Evolutionary conservation across 768 basidiomycete genomes (phyloP).

Genomic region (Leucocoprinus leucothites): DNA sequence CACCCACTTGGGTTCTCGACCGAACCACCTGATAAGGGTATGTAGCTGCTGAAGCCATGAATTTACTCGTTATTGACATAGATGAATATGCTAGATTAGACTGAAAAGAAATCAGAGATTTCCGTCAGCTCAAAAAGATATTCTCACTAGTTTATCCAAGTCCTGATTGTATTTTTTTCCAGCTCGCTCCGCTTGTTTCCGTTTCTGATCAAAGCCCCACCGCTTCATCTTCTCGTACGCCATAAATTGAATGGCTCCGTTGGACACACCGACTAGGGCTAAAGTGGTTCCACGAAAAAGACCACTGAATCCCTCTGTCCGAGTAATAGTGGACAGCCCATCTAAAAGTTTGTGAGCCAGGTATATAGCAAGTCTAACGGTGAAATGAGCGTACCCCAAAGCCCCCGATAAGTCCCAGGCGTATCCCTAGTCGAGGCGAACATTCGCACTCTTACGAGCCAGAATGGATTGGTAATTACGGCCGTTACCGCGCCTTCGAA

Average conservation of each 20-base stretch:
- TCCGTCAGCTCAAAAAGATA: neutral
- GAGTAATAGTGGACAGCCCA: conserved; percentile 70
- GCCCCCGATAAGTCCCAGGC: conserved; percentile 71
- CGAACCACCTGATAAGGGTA: conserved; percentile 98
- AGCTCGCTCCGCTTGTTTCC: conserved; percentile 52
- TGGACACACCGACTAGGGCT: conserved; percentile 89
- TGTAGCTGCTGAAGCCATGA: conserved; percentile 77
- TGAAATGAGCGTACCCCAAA: conserved; percentile 61
- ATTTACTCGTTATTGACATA: conserved; percentile 90
- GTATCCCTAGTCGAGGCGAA: conserved; percentile 75
- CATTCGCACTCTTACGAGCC: conserved; percentile 97
- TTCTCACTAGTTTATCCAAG: conserved; percentile 82
- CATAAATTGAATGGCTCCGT: conserved; percentile 95
- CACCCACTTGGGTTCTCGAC: conserved; percentile 82
- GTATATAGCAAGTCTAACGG: neutral
- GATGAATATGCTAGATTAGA: conserved; percentile 88
- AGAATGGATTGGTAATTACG: conserved; percentile 93
- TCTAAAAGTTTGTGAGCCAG: conserved; percentile 25
- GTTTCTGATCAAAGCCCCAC: conserved; percentile 82
- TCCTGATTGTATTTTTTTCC: conserved; percentile 67
- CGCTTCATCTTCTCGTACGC: conserved; percentile 94
- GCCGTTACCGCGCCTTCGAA: conserved; percentile 87
- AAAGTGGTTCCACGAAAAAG: conserved; percentile 86
- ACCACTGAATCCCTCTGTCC: conserved; percentile 72
- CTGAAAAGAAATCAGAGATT: conserved; percentile 35